These are phyloP conservation scores for Acanthamoeba culbertsoni DNA, from an alignment of 208 protist genomes.

Conservation along the genomic window DNA sequence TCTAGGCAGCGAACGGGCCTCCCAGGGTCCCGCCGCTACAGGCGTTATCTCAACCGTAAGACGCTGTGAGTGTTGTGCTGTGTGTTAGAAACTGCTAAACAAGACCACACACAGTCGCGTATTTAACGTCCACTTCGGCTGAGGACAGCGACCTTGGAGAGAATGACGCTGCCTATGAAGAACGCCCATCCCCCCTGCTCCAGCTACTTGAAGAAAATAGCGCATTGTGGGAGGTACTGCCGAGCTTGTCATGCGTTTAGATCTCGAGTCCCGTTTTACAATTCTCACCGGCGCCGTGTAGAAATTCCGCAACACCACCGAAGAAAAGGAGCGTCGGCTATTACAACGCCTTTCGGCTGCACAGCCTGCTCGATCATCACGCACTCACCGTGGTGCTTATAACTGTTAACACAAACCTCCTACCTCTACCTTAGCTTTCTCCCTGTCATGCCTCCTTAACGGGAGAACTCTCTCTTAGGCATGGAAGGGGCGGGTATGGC, in stretches of 20 bases:
- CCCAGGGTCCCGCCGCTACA: neutral
- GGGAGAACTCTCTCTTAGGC: neutral
- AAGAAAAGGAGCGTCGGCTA: neutral
- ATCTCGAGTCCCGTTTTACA: too few relatives aligned
- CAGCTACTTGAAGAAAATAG: neutral
- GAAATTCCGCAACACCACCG: neutral
- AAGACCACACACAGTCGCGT: neutral
- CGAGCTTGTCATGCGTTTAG: too few relatives aligned
- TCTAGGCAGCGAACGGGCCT: neutral
- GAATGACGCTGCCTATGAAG: neutral
- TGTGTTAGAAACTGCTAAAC: neutral
- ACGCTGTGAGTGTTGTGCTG: neutral
- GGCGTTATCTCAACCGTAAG: constrained; percentile 26
- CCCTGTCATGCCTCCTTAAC: neutral
- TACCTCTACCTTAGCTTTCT: neutral
- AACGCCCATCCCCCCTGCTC: neutral
- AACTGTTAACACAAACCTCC: neutral
- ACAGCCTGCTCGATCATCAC: neutral
- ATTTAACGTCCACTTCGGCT: neutral
- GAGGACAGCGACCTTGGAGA: neutral
- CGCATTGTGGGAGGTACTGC: neutral
- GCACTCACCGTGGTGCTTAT: neutral
- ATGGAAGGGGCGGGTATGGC: neutral
- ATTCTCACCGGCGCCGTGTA: neutral
- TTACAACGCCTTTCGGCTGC: neutral